phyloP scores from a whole-genome alignment of 2,329 filamentous ascomycete genomes.

The Pseudocercospora fijiensis region DNA sequence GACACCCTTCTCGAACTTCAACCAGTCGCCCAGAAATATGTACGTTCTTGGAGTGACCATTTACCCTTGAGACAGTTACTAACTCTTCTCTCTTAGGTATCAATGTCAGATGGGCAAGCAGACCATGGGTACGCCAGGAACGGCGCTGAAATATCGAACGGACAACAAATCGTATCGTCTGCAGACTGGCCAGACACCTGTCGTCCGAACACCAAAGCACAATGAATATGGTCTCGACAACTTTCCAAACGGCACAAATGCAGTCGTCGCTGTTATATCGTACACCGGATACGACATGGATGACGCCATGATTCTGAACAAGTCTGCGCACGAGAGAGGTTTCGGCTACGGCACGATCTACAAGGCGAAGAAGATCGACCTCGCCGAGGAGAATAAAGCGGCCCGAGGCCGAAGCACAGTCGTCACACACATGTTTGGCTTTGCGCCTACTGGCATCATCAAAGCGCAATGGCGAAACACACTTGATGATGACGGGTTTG shows the following conservation, averaged over 20 bases:
- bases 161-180: slow-evolving; percentile 97
- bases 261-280: slow-evolving; percentile 94
- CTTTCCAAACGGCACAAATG: slow-evolving; percentile 94
- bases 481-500: slow-evolving; percentile 85
- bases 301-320: slow-evolving; percentile 99
- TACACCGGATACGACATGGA: slow-evolving; percentile 99
- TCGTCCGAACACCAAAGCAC: slow-evolving; percentile 87
- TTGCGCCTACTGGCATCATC: slow-evolving; percentile 73
- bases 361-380: slow-evolving; percentile 89
- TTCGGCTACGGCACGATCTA: slow-evolving; percentile 96
- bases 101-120: slow-evolving; percentile 97
- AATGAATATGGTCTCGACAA: slow-evolving; percentile 97
- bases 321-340: slow-evolving; percentile 90
- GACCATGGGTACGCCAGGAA: slow-evolving; percentile 94
- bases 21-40: slow-evolving; percentile 98
- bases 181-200: slow-evolving; percentile 92
- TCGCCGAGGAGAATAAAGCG: slow-evolving; percentile 73
- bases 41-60: slow-evolving; percentile 51
- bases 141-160: slow-evolving; percentile 78
- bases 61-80: not conserved
- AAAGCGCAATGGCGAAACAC: slow-evolving; percentile 68
- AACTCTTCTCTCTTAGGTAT: not conserved
- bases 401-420: slow-evolving; percentile 51
- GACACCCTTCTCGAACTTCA: slow-evolving; percentile 98
- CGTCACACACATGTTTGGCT: slow-evolving; percentile 83